phyloP scores from a whole-genome alignment of 1,139 yeast genomes.

The Geotrichum macrosporum region DNA sequence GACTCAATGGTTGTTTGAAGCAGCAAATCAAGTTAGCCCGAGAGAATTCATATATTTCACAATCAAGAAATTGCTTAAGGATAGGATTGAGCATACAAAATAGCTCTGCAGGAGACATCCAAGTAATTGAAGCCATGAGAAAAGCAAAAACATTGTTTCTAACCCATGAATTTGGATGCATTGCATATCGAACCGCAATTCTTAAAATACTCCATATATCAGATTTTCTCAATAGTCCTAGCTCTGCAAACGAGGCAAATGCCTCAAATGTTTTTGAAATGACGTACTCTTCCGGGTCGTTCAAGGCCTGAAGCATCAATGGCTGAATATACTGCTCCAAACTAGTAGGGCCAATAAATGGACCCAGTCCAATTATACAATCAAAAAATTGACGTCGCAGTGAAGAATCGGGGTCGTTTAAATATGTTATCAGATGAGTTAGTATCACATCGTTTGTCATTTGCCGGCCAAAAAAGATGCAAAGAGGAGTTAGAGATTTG shows the following conservation, averaged over 20 bases:
- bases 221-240: conserved; percentile 50
- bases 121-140: conserved; percentile 57
- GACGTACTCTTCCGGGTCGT: conserved; percentile 80
- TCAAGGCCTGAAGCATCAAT: conserved; percentile 69
- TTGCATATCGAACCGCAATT: conserved; percentile 48
- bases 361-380: conserved; percentile 72
- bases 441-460: conserved; percentile 81
- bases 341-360: conserved; percentile 74
- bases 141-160: conserved; percentile 64
- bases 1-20: conserved; percentile 60
- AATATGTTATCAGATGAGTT: conserved; percentile 85
- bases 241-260: conserved; percentile 52
- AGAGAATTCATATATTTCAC: conserved; percentile 64
- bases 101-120: conserved; percentile 68
- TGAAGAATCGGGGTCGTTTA: conserved; percentile 71
- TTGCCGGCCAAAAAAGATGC: conserved; percentile 80
- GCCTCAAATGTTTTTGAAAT: conserved; percentile 70
- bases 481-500: conserved; percentile 63
- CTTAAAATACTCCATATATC: conserved; percentile 51
- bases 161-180: conserved; percentile 89
- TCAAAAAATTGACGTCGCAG: conserved; percentile 68
- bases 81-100: conserved; percentile 82
- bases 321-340: conserved; percentile 88
- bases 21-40: conserved; percentile 65
- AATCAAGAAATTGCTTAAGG: conserved; percentile 68